A percentile compares a stretch with the other conserved stretches of the same genome.
Conservation (phyloP, 2,329 filamentous ascomycete genomes). For the Xylaria sp. region DNA sequence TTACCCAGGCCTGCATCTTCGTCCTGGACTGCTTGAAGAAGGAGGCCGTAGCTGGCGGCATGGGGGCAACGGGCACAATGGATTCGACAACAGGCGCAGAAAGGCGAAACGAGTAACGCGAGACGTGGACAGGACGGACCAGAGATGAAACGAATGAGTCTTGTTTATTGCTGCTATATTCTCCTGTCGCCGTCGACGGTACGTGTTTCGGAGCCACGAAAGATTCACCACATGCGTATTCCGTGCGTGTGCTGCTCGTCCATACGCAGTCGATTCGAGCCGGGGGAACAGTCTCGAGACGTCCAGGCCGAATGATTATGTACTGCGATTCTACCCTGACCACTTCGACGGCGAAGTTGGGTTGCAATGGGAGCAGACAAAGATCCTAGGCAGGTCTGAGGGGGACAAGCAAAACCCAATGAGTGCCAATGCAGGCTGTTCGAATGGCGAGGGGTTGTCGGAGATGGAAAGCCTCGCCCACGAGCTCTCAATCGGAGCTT, state of each 20-base stretch:
- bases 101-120: not conserved
- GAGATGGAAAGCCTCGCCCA: slow-evolving; percentile 15
- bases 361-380: slow-evolving; percentile 25
- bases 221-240: slow-evolving; percentile 2
- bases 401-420: slow-evolving; percentile 12
- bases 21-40: slow-evolving; percentile 32
- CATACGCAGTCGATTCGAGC: slow-evolving; percentile 15
- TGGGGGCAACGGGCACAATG: slow-evolving; percentile 23
- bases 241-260: slow-evolving; percentile 8
- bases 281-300: slow-evolving; percentile 21
- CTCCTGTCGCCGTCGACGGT: slow-evolving; percentile 7
- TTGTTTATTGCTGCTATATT: slow-evolving; percentile 18
- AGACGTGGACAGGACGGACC: slow-evolving; percentile 18
- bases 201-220: slow-evolving; percentile 11
- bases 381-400: slow-evolving; percentile 15
- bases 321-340: slow-evolving; percentile 31
- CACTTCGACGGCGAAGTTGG: slow-evolving; percentile 28
- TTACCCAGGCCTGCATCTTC: slow-evolving; percentile 35
- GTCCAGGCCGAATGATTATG: slow-evolving; percentile 26
- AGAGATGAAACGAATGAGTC: slow-evolving; percentile 13
- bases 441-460: slow-evolving; percentile 24
- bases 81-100: slow-evolving; percentile 13
- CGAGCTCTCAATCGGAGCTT: not conserved
- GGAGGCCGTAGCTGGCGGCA: slow-evolving; percentile 28
- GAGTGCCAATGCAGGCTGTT: slow-evolving; percentile 9